These are phyloP conservation scores for Colletotrichum liaoningense DNA, from an alignment of 2,329 filamentous ascomycete species.

Conservation along the genomic window DNA sequence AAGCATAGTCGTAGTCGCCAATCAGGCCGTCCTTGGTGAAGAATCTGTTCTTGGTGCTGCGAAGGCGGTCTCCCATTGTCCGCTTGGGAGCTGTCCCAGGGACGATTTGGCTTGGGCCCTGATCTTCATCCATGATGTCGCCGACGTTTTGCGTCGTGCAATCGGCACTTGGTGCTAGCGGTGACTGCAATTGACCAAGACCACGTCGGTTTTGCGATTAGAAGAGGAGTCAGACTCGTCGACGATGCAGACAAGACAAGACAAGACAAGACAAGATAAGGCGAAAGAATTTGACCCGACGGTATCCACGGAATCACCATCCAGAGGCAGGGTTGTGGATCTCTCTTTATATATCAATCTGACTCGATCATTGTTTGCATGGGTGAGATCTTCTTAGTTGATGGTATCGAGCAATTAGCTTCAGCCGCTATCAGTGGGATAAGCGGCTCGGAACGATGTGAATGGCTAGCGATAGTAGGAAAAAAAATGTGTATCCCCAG, in stretches of 20 bases:
- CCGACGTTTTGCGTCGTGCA: background rate
- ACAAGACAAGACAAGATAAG: background rate
- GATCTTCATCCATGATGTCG: constrained; percentile 65
- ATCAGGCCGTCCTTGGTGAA: constrained; percentile 78
- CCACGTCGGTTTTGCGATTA: background rate
- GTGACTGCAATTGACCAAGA: background rate
- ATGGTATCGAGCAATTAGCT: constrained; percentile 34
- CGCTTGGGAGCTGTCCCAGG: constrained; percentile 49
- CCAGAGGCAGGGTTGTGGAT: background rate
- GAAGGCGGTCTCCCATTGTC: constrained; percentile 45
- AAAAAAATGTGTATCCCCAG: constrained; percentile 5
- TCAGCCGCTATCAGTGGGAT: constrained; percentile 31
- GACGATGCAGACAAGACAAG: background rate
- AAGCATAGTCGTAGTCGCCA: constrained; percentile 90
- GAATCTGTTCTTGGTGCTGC: constrained; percentile 54
- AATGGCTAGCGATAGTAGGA: constrained; percentile 33
- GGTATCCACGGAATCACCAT: background rate
- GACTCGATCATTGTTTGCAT: constrained; percentile 11
- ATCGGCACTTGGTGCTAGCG: background rate
- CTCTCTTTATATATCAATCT: constrained; percentile 8
- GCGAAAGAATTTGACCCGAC: background rate
- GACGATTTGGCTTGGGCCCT: constrained; percentile 62
- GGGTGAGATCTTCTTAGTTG: constrained; percentile 33
- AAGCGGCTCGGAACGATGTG: constrained; percentile 25
- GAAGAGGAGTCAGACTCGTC: background rate